Evolutionary conservation across 768 basidiomycete genomes (phyloP), one percentile per base, ranked within the genome.

Genomic region (Lyophyllum atratum): DNA sequence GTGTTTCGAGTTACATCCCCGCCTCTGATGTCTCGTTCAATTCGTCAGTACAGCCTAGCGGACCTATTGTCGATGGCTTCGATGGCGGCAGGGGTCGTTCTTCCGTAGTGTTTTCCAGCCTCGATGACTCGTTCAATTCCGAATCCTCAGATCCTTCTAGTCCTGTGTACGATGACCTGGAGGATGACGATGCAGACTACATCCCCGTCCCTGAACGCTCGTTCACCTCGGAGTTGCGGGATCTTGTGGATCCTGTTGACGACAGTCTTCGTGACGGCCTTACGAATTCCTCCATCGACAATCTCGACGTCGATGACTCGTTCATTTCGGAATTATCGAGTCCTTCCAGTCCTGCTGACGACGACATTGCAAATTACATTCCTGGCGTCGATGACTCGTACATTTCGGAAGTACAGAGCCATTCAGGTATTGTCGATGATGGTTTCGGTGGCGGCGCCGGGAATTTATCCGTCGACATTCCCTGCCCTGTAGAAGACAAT

Each of bases 371-470:
- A n/a, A n/a, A n/a, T n/a, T n/a, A n/a, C n/a, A n/a, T n/a, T n/a
- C n/a, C n/a, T n/a, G n/a, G n/a, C n/a, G n/a, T n/a, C n/a, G n/a
- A n/a, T n/a, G n/a, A n/a, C n/a, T n/a, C n/a, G n/a, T n/a, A n/a
- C n/a, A n/a, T n/a, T n/a, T n/a, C n/a, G n/a, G n/a, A n/a, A n/a
- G n/a, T n/a, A n/a, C n/a, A n/a, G n/a, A n/a, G n/a, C n/a, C n/a
- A n/a, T n/a, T n/a, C n/a, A n/a, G n/a, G n/a, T n/a, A n/a, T n/a
- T n/a, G n/a, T n/a, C n/a, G n/a, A n/a, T n/a, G n/a, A n/a, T n/a
- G n/a, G n/a, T n/a, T n/a, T n/a, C n/a, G 48, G 28, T 17, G 65
- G 61, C 22, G 42, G 52, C 9, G 44, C 49, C 29, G 57, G 33
- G 1, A 56, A 39, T 22, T 63, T 58, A 31, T 60, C 59, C 29